These are phyloP conservation scores for Candida ortonii DNA, from an alignment of 805 yeast species.

Conservation along the genomic window DNA sequence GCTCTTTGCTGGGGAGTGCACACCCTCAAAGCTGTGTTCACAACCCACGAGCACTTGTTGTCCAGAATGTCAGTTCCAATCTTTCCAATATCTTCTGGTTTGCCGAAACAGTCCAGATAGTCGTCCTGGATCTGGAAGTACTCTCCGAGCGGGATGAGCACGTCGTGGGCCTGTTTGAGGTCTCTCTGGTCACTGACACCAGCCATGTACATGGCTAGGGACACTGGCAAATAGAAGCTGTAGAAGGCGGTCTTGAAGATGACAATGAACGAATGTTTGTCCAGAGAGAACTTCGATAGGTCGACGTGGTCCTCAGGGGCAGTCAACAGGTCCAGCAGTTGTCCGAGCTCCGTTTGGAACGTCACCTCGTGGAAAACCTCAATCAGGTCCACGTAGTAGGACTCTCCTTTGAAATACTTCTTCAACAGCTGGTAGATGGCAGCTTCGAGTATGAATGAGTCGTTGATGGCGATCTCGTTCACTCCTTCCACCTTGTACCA, in stretches of 20 bases:
- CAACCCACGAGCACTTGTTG: constrained; percentile 97
- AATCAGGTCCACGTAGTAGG: constrained; percentile 82
- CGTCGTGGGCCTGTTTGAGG: constrained; percentile 81
- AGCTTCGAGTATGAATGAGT: constrained; percentile 94
- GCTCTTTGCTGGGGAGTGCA: constrained; percentile 79
- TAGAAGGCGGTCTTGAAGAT: constrained; percentile 96
- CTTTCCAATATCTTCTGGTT: constrained; percentile 96
- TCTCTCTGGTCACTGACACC: constrained; percentile 71
- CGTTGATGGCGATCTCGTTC: constrained; percentile 93
- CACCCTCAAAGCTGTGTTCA: constrained; percentile 84
- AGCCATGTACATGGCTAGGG: constrained; percentile 90
- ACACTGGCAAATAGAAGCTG: constrained; percentile 96
- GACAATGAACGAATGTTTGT: constrained; percentile 92
- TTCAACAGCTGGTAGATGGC: constrained; percentile 86
- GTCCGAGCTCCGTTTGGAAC: constrained; percentile 97
- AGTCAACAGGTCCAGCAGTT: constrained; percentile 88
- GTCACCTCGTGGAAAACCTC: constrained; percentile 97
- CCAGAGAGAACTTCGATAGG: constrained; percentile 77
- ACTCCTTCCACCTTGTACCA: constrained; percentile 86
- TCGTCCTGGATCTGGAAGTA: constrained; percentile 99
- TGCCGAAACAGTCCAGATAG: constrained; percentile 93
- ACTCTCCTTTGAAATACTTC: constrained; percentile 78
- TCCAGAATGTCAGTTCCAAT: constrained; percentile 98
- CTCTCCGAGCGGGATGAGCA: constrained; percentile 92
- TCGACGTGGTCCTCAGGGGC: constrained; percentile 97